phyloP scores from a whole-genome alignment of 495 filamentous ascomycete species.

The Trichocladium uniseriatum region DNA sequence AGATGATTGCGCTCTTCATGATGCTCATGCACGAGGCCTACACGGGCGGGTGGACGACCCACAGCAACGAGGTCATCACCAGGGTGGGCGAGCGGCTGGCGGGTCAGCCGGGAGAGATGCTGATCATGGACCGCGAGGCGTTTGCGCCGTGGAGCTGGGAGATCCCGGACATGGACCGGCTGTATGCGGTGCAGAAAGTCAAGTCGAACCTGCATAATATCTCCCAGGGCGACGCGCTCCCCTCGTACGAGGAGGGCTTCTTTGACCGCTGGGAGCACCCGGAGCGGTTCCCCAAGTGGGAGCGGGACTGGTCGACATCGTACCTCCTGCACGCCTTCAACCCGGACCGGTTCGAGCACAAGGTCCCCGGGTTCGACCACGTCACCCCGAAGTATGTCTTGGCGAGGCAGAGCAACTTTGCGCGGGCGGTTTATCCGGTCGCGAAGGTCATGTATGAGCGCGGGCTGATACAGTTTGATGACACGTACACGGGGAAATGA shows the following conservation, averaged over 20 bases:
- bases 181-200: conserved; percentile 34
- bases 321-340: conserved; percentile 18
- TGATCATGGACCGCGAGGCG: conserved; percentile 17
- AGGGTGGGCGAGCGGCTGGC: conserved; percentile 4
- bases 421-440: conserved; percentile 13
- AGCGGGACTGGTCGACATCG: conserved; percentile 8
- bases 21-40: conserved; percentile 13
- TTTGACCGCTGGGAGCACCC: conserved; percentile 7
- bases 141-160: conserved; percentile 17
- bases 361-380: conserved; percentile 10
- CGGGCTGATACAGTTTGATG: conserved; percentile 4
- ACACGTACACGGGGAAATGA: conserved; percentile 2
- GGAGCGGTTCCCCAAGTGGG: conserved; percentile 10
- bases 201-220: conserved; percentile 9
- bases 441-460: conserved; percentile 15
- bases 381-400: conserved; percentile 16
- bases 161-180: neutral
- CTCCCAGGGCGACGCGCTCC: conserved; percentile 4
- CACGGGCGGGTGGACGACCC: conserved; percentile 15
- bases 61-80: conserved; percentile 14
- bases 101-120: conserved; percentile 10
- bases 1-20: conserved; percentile 3
- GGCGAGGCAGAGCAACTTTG: conserved; percentile 18
- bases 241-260: conserved; percentile 1
- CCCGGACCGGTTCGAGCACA: conserved; percentile 2